phyloP scores from a whole-genome alignment of 257 asterid species.

The Lithospermum erythrorhizon region DNA sequence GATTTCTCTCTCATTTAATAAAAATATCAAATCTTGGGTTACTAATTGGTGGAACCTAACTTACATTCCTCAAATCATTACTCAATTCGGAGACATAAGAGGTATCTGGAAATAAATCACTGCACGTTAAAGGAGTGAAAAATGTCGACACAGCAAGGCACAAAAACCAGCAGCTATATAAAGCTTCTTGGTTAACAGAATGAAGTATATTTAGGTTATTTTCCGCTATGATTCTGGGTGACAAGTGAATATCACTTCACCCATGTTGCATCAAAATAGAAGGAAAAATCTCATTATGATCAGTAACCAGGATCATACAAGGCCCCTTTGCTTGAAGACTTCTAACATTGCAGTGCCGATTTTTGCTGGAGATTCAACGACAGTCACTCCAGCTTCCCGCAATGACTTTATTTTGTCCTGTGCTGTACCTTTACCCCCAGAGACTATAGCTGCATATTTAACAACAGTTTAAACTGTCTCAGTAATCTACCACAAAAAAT shows the following conservation, averaged over 20 bases:
- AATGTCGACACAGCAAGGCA: neutral
- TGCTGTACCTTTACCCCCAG: slow-evolving; percentile 88
- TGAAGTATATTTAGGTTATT: slow-evolving; percentile 6
- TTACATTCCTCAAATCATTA: no score
- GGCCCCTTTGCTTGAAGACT: slow-evolving; percentile 85
- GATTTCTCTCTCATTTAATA: slow-evolving; percentile 3
- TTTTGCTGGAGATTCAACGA: slow-evolving; percentile 90
- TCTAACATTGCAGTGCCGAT: slow-evolving; percentile 79
- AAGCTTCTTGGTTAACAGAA: neutral
- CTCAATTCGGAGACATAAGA: no score
- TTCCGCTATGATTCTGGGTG: slow-evolving; percentile 6
- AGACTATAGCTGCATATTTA: slow-evolving; percentile 52
- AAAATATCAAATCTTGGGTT: neutral
- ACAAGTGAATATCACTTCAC: neutral
- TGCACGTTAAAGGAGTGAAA: no score
- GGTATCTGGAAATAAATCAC: no score
- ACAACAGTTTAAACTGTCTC: neutral
- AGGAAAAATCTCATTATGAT: neutral
- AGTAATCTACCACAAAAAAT: no score
- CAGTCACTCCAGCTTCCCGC: slow-evolving; percentile 79
- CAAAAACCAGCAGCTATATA: neutral
- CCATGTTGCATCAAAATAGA: neutral
- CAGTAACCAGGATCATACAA: slow-evolving; percentile 26
- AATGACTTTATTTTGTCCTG: slow-evolving; percentile 83
- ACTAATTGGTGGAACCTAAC: no score